Percentiles rank a stretch among this genome's conserved stretches.
phyloP scores from a whole-genome alignment of 2,329 filamentous ascomycete genomes.

The Coleophoma cylindrospora region DNA sequence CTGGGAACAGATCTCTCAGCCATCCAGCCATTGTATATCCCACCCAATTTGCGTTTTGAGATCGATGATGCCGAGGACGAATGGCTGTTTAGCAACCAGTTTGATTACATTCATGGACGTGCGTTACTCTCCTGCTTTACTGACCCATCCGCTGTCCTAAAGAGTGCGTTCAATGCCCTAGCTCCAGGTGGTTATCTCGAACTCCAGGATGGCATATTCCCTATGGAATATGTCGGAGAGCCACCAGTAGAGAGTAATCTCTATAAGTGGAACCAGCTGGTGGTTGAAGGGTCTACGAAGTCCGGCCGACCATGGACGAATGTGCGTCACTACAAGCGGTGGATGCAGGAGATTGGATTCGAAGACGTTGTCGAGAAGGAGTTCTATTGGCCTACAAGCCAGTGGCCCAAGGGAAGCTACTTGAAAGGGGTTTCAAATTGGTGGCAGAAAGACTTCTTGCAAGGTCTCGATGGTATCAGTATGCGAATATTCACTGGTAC shows the following conservation, averaged over 20 bases:
- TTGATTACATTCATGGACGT: constrained; percentile 35
- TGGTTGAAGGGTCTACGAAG: constrained; percentile 7
- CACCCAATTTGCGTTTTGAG: constrained; percentile 44
- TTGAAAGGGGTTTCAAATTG: constrained; percentile 18
- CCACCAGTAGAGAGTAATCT: neutral
- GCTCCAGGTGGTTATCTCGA: constrained; percentile 3
- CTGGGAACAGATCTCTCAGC: constrained; percentile 3
- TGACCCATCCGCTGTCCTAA: neutral
- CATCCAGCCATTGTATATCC: constrained; percentile 13
- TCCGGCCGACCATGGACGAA: constrained; percentile 19
- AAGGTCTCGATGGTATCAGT: constrained; percentile 11
- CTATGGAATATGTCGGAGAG: neutral
- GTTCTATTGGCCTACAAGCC: constrained; percentile 19
- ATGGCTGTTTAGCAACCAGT: constrained; percentile 39
- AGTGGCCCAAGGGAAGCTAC: constrained; percentile 21
- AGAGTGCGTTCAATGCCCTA: neutral
- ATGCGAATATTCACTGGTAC: constrained; percentile 16
- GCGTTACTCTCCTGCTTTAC: constrained; percentile 1
- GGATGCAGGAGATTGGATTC: constrained; percentile 23
- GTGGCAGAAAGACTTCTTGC: constrained; percentile 14
- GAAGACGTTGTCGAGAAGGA: constrained; percentile 19
- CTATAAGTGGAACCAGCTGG: constrained; percentile 9
- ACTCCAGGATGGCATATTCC: constrained; percentile 2
- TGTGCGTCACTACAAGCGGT: constrained; percentile 12
- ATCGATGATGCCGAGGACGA: constrained; percentile 43